phyloP scores from a whole-genome alignment of 768 basidiomycete genomes.

The Daedaleopsis sinensis region DNA sequence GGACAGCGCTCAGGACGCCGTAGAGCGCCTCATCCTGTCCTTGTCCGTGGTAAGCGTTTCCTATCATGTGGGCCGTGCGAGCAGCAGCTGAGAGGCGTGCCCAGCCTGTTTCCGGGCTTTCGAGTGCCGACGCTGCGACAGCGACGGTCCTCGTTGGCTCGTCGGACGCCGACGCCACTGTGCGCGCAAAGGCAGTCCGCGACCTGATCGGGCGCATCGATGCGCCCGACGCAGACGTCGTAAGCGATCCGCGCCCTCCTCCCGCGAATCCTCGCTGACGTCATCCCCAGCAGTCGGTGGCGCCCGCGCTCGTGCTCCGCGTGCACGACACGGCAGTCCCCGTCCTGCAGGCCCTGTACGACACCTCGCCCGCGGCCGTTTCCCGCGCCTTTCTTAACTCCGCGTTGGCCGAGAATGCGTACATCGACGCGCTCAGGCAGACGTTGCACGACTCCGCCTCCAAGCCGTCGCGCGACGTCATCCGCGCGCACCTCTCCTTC shows the following conservation, averaged over 20 bases:
- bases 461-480: constrained; percentile 52
- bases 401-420: constrained; percentile 30
- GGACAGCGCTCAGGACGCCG: constrained; percentile 37
- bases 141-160: constrained; percentile 50
- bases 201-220: constrained; percentile 49
- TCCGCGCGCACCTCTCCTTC: constrained; percentile 62
- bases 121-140: constrained; percentile 25
- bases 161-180: constrained; percentile 59
- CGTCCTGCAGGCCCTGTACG: constrained; percentile 74
- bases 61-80: background rate
- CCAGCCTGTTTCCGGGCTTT: constrained; percentile 13
- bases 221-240: constrained; percentile 41
- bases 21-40: constrained; percentile 61
- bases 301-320: constrained; percentile 67
- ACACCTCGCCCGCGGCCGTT: constrained; percentile 44
- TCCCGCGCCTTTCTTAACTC: constrained; percentile 7
- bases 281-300: constrained; percentile 51
- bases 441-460: constrained; percentile 39
- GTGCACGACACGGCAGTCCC: constrained; percentile 62
- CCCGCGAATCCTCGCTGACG: no score
- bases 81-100: background rate
- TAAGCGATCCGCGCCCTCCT: constrained; percentile 28
- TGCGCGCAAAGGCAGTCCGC: constrained; percentile 62
- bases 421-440: constrained; percentile 46
- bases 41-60: constrained; percentile 53